Percentiles rank a stretch among this genome's conserved stretches.
Conservation (phyloP, 257 asterid species). For the Ballota nigra region DNA sequence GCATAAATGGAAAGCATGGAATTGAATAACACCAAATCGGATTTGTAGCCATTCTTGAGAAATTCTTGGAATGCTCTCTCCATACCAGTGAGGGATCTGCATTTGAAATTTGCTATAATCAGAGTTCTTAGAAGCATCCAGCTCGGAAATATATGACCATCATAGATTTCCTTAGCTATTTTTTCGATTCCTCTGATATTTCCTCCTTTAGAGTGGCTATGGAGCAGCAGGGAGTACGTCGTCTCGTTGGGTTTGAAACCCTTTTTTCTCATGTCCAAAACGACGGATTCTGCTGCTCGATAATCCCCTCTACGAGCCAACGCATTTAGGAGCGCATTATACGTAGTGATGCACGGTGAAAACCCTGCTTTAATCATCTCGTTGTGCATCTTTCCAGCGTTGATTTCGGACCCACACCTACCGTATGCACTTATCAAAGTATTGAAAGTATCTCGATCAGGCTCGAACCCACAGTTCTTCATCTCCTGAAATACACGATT, state of each 20-base stretch:
- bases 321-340: slow-evolving; percentile 85
- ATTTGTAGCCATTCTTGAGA: slow-evolving; percentile 66
- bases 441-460: slow-evolving; percentile 84
- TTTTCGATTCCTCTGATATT: slow-evolving; percentile 71
- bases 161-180: slow-evolving; percentile 73
- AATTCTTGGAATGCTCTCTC: slow-evolving; percentile 93
- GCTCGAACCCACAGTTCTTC: slow-evolving; percentile 91
- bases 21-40: slow-evolving; percentile 76
- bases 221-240: slow-evolving; percentile 76
- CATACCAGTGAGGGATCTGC: slow-evolving; percentile 72
- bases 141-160: slow-evolving; percentile 82
- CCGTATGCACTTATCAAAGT: slow-evolving; percentile 88
- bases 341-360: slow-evolving; percentile 76
- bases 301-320: slow-evolving; percentile 85
- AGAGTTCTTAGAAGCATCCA: slow-evolving; percentile 88
- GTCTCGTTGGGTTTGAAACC: slow-evolving; percentile 89
- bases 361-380: slow-evolving; percentile 88
- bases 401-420: slow-evolving; percentile 69
- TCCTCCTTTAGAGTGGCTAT: slow-evolving; percentile 82
- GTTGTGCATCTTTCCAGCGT: slow-evolving; percentile 66
- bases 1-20: slow-evolving; percentile 80
- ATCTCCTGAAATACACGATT: slow-evolving; percentile 71
- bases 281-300: slow-evolving; percentile 65
- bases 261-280: slow-evolving; percentile 66
- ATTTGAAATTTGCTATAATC: slow-evolving; percentile 74